Evolutionary conservation across 192 early-diverging fungal species (phyloP).

Genomic region (Neocallimastix lanati): DNA sequence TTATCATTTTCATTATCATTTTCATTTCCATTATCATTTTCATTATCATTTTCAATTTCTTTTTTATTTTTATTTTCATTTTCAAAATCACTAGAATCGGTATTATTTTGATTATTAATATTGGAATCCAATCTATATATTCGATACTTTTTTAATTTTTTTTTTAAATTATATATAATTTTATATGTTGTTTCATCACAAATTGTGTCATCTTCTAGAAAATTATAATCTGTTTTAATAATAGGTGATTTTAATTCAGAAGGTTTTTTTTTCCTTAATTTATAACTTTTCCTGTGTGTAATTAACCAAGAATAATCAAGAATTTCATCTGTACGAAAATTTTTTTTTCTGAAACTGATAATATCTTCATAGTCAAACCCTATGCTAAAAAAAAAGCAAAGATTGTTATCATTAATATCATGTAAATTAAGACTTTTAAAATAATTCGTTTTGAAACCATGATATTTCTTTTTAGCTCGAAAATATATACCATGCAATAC

Average conservation of each 20-base stretch:
- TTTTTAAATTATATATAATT: constrained; percentile 6
- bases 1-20: too few species aligned
- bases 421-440: background rate
- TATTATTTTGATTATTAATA: constrained; percentile 10
- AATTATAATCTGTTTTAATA: background rate
- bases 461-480: background rate
- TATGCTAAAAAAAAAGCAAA: background rate
- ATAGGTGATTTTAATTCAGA: background rate
- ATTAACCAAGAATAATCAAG: background rate
- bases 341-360: background rate
- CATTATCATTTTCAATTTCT: constrained; percentile 18
- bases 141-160: constrained; percentile 14
- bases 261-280: background rate
- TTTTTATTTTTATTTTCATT: constrained; percentile 11
- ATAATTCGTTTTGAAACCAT: background rate
- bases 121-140: constrained; percentile 14
- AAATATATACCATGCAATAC: background rate
- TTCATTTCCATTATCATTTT: too few species aligned
- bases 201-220: constrained; percentile 8
- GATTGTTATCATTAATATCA: background rate
- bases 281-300: background rate
- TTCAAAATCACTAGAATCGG: constrained; percentile 21
- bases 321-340: background rate
- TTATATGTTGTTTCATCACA: constrained; percentile 9
- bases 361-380: background rate